Evolutionary conservation across 2,329 filamentous ascomycete species (phyloP).

Genomic region (Pyrenophora tritici-repentis): DNA sequence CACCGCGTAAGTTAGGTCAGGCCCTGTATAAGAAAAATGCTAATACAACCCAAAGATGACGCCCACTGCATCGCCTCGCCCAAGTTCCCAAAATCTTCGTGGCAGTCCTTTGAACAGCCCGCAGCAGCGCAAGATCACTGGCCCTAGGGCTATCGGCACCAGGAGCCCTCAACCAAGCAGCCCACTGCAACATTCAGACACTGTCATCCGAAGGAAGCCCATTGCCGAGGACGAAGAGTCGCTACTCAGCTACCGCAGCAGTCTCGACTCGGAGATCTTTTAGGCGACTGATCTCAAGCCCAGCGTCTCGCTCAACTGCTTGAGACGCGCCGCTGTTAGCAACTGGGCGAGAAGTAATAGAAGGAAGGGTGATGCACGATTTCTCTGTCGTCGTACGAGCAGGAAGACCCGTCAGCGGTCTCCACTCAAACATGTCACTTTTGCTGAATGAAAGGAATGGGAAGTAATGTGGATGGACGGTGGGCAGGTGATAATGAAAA

Average conservation of each 20-base stretch:
- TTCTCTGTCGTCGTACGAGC: not conserved
- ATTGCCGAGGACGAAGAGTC: constrained; percentile 41
- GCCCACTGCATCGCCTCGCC: constrained; percentile 39
- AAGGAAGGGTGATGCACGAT: not conserved
- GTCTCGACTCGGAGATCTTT: constrained; percentile 45
- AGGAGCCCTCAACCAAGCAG: constrained; percentile 44
- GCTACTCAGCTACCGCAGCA: constrained; percentile 41
- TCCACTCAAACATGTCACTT: constrained; percentile 6
- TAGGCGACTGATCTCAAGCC: constrained; percentile 21
- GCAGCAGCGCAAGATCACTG: constrained; percentile 53
- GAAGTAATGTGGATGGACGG: constrained; percentile 1
- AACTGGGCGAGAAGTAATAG: constrained; percentile 2
- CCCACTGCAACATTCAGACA: constrained; percentile 39
- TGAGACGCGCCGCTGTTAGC: not conserved
- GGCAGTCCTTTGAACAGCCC: constrained; percentile 34
- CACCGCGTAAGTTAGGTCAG: constrained; percentile 27
- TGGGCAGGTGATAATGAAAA: not conserved
- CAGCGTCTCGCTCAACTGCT: not conserved
- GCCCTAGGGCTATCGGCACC: constrained; percentile 55
- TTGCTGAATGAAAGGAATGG: constrained; percentile 4
- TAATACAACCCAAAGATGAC: constrained; percentile 33
- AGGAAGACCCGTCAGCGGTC: not conserved
- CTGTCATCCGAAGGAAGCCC: constrained; percentile 45
- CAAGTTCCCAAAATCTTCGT: constrained; percentile 35
- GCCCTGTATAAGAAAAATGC: constrained; percentile 5